Conservation (phyloP, 352 stramenopile genomes). For the Globisporangium carolinianum region DNA sequence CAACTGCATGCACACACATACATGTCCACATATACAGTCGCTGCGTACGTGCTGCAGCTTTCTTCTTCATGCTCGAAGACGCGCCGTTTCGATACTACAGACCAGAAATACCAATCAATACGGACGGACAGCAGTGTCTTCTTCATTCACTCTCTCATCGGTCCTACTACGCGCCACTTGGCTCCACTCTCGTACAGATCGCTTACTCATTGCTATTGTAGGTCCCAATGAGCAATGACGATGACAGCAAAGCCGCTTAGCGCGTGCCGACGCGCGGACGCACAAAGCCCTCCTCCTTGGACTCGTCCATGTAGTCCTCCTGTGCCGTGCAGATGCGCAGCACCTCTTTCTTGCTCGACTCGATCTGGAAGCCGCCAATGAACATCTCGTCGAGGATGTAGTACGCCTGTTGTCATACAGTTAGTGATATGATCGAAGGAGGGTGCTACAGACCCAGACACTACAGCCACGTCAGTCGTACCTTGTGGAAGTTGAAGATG, state of each 20-base stretch:
- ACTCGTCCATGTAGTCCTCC: constrained; percentile 89
- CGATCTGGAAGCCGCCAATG: constrained; percentile 96
- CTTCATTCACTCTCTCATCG: too few species aligned
- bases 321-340: constrained; percentile 85
- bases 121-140: too few species aligned
- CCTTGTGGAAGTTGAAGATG: constrained; percentile 99
- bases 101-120: too few species aligned
- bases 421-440: background rate
- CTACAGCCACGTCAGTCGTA: constrained; percentile 3
- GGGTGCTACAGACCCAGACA: background rate
- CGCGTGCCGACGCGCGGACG: constrained; percentile 54
- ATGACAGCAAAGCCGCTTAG: constrained; percentile 16
- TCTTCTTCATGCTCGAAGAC: too few species aligned
- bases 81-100: too few species aligned
- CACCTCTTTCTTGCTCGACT: constrained; percentile 92
- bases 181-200: background rate
- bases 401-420: constrained; percentile 79
- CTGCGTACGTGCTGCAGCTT: background rate
- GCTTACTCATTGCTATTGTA: too few species aligned
- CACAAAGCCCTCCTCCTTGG: constrained; percentile 78
- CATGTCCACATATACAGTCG: background rate
- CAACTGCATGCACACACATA: background rate
- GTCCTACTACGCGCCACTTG: too few species aligned
- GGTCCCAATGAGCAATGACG: too few species aligned
- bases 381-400: constrained; percentile 99